Evolutionary conservation across 306 rosid genomes (phyloP).

Genomic region (Cucumis hystrix): DNA sequence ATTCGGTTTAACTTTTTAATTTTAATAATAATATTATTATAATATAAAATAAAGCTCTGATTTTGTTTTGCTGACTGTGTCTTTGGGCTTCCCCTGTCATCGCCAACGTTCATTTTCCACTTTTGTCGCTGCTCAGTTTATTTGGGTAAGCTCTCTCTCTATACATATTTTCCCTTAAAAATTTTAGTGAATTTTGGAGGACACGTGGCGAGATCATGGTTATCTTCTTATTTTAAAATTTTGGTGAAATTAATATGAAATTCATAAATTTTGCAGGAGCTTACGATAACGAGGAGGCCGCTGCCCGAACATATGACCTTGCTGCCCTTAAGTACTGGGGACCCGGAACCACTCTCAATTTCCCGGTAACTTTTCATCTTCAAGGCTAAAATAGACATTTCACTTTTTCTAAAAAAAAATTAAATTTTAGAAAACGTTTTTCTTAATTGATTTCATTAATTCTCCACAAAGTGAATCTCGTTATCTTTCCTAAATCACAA

Average conservation of each 20-base stretch:
- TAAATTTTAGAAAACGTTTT: background rate
- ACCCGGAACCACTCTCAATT: conserved; percentile 52
- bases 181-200: background rate
- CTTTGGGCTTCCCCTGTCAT: conserved; percentile 30
- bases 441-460: background rate
- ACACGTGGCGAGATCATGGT: background rate
- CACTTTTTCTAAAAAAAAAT: background rate
- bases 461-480: background rate
- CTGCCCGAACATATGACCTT: conserved; percentile 87
- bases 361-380: conserved; percentile 41
- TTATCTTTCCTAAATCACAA: background rate
- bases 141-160: conserved; percentile 53
- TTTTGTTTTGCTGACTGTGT: conserved; percentile 39
- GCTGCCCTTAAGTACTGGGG: conserved; percentile 99
- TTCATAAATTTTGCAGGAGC: conserved; percentile 36
- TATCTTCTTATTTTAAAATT: background rate
- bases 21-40: background rate
- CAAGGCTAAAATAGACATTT: background rate
- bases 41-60: background rate
- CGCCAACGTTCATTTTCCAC: conserved; percentile 43
- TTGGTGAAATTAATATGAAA: background rate
- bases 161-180: background rate
- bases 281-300: conserved; percentile 75
- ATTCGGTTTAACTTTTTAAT: background rate
- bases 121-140: conserved; percentile 64